Percentiles rank a stretch among this genome's conserved stretches.
phyloP scores from a whole-genome alignment of 345 rosid genomes.

The Ceriops decandra region DNA sequence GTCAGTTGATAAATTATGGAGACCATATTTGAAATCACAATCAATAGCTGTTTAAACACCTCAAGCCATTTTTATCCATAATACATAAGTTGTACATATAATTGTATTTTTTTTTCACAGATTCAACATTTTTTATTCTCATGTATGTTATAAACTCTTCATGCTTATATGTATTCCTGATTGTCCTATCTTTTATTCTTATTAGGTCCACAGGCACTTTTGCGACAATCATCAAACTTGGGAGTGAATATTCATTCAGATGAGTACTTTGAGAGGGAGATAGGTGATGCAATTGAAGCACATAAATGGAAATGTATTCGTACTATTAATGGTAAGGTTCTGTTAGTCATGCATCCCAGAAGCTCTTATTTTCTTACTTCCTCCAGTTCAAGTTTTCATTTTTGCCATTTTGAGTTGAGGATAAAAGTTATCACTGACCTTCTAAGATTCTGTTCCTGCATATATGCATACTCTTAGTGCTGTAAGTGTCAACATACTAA shows the following conservation, averaged over 20 bases:
- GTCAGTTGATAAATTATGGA: too few species aligned
- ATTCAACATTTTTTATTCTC: too few species aligned
- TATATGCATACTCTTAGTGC: too few species aligned
- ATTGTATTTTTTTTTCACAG: too few species aligned
- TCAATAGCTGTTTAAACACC: too few species aligned
- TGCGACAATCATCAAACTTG: constrained; percentile 66
- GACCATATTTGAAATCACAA: too few species aligned
- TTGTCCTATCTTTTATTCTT: constrained; percentile 17
- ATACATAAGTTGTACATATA: too few species aligned
- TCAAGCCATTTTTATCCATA: too few species aligned
- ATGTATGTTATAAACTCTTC: neutral
- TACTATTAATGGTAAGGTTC: constrained; percentile 59
- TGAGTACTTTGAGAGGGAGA: constrained; percentile 57
- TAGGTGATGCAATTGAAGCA: constrained; percentile 84
- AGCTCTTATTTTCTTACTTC: neutral
- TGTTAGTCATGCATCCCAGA: neutral
- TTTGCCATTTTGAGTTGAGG: too few species aligned
- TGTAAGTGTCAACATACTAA: too few species aligned
- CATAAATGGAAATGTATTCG: constrained; percentile 91
- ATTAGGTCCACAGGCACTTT: constrained; percentile 81
- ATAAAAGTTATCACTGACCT: too few species aligned
- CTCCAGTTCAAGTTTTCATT: neutral
- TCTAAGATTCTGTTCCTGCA: too few species aligned
- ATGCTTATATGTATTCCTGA: neutral
- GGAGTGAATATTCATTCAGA: constrained; percentile 32